Conservation (phyloP, 306 rosid genomes). For the Lathyrus oleraceus region DNA sequence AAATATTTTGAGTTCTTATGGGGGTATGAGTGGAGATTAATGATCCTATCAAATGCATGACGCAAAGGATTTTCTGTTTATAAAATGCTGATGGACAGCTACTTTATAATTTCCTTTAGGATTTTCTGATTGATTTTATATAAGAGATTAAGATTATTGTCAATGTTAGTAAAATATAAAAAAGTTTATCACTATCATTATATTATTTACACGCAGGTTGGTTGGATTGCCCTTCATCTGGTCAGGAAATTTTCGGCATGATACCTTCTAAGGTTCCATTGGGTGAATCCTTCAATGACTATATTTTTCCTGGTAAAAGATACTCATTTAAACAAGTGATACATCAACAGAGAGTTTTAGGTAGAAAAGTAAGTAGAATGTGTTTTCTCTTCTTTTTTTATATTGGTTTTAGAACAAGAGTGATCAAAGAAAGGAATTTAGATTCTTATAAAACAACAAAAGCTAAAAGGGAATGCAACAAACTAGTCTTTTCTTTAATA, state of each 20-base stretch:
- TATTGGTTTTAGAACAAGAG: slow-evolving; percentile 23
- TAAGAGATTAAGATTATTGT: slow-evolving; percentile 25
- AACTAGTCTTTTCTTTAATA: not conserved
- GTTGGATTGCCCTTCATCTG: slow-evolving; percentile 90
- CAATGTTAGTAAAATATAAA: not conserved
- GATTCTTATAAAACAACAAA: slow-evolving; percentile 15
- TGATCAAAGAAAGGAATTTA: slow-evolving; percentile 20
- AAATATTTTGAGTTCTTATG: slow-evolving; percentile 11
- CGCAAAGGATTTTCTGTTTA: slow-evolving; percentile 14
- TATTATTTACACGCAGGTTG: slow-evolving; percentile 65
- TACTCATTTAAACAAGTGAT: slow-evolving; percentile 97
- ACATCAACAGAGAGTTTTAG: slow-evolving; percentile 91
- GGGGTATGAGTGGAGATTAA: slow-evolving; percentile 13
- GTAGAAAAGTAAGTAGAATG: slow-evolving; percentile 69
- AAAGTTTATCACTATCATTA: not conserved
- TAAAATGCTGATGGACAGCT: slow-evolving; percentile 31
- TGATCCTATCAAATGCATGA: slow-evolving; percentile 11
- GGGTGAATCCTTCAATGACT: slow-evolving; percentile 79
- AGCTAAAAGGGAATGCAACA: not conserved
- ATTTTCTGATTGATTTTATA: slow-evolving; percentile 9
- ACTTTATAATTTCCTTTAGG: slow-evolving; percentile 13
- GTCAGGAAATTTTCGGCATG: slow-evolving; percentile 74
- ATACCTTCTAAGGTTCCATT: slow-evolving; percentile 99
- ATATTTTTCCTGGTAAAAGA: slow-evolving; percentile 88
- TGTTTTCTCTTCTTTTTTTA: slow-evolving; percentile 22